Evolutionary conservation across 2,329 filamentous ascomycete species (phyloP), one percentile per base, ranked within the genome.

Genomic region (Penicillium sp.): DNA sequence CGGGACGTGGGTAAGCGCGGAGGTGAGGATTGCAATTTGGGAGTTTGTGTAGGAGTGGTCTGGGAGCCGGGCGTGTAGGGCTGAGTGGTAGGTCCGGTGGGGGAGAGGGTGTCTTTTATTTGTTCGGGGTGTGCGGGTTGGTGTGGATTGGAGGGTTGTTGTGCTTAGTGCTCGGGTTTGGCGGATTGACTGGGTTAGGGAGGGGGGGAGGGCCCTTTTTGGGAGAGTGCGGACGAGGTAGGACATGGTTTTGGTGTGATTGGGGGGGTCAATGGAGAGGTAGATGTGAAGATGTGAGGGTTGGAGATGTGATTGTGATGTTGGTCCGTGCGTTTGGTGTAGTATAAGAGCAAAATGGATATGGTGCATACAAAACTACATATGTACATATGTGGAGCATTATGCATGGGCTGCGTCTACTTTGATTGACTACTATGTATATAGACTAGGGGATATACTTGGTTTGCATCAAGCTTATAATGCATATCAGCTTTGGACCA

Each of bases 1-100:
- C 19, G 92, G 91, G 10, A 97, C 86, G 72, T 96, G 89, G 31
- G 77, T 72, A 23, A 94, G 85, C 19, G 92, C 89, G n/a, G 91
- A 86, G 45, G 88, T 82, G 61, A 99, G 89, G 71, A 97, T 95
- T 55, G 84, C 78, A 43, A 82, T 79, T 79, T 97, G 91, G 27
- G 74, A 72, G 83, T 81, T 60, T 80, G 74, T 69, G 82, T 85
- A 80, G 91, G 95, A 60, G 83, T 76, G 72, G 27, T 68, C 59
- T 29, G 72, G 71, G 29, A 68, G 81, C 38, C 84, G 78, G 15
- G 85, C 80, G 70, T 91, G 88, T 69, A 90, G 84, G 75, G 87
- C 81, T 59, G 90, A 92, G 77, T 94, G 89, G 79, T 92, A 94
- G 51, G 69, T 50, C 57, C 77, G 77, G 55, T 25, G 49, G 48